These are phyloP conservation scores for Verticillium albo-atrum DNA, from an alignment of 2,329 filamentous ascomycete genomes.

Conservation along the genomic window DNA sequence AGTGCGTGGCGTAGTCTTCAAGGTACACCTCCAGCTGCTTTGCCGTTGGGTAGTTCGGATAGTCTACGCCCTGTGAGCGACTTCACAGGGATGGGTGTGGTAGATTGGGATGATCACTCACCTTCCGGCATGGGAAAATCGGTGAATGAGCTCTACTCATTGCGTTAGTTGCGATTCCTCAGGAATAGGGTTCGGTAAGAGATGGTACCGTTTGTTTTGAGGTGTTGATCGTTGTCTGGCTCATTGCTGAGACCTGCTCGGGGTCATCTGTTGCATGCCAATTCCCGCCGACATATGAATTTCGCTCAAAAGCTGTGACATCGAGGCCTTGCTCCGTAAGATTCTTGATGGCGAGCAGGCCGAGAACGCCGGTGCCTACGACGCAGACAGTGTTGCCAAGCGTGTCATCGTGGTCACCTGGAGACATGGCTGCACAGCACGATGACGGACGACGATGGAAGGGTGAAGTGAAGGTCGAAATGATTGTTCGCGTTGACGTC, in stretches of 20 bases:
- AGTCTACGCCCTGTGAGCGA: constrained; percentile 14
- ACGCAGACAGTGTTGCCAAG: constrained; percentile 20
- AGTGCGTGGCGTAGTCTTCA: constrained; percentile 33
- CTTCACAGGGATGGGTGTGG: neutral
- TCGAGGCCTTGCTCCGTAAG: constrained; percentile 10
- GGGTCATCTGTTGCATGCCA: constrained; percentile 6
- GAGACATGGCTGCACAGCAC: too few species aligned
- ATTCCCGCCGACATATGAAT: constrained; percentile 8
- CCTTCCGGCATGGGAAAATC: constrained; percentile 31
- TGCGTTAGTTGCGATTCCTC: neutral
- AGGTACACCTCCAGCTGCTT: constrained; percentile 30
- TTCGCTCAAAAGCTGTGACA: constrained; percentile 8
- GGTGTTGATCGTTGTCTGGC: constrained; percentile 10
- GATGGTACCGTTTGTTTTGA: constrained; percentile 5
- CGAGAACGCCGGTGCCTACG: constrained; percentile 12
- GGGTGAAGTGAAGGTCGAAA: too few species aligned
- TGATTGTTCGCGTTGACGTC: too few species aligned
- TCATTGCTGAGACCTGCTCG: constrained; percentile 4
- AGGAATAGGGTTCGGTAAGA: neutral
- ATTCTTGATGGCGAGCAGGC: constrained; percentile 11
- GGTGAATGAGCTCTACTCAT: constrained; percentile 1
- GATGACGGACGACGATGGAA: too few species aligned
- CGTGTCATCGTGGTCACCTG: neutral
- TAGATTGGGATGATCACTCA: constrained; percentile 14
- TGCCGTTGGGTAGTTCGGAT: constrained; percentile 18